Conservation (phyloP, 129 eudicot genomes). For the Flaveria bidentis region DNA sequence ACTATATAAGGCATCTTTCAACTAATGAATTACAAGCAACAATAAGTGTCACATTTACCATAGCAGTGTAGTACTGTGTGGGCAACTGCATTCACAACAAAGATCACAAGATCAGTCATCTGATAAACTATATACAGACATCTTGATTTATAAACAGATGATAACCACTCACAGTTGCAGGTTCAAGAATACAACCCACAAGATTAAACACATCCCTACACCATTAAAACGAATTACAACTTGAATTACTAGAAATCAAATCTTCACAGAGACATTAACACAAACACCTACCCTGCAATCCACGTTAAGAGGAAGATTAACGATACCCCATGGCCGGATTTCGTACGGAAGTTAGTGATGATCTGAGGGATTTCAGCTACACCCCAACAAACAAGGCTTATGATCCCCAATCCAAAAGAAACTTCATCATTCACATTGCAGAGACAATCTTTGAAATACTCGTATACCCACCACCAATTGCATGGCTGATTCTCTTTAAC, state of each 20-base stretch:
- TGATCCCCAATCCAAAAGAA: constrained; percentile 59
- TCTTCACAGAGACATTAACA: constrained; percentile 7
- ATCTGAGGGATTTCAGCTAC: constrained; percentile 78
- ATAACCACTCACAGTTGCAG: constrained; percentile 60
- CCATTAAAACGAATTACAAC: background rate
- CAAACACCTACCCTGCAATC: constrained; percentile 55
- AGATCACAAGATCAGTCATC: background rate
- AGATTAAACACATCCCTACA: constrained; percentile 77
- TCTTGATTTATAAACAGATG: background rate
- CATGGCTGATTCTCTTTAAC: constrained; percentile 42
- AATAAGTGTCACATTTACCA: constrained; percentile 36
- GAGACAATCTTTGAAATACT: constrained; percentile 55
- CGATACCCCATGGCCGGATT: constrained; percentile 65
- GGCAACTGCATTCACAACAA: constrained; percentile 61
- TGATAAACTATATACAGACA: background rate
- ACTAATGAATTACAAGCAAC: background rate
- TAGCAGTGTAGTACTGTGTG: constrained; percentile 74
- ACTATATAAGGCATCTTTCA: background rate
- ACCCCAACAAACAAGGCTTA: constrained; percentile 60
- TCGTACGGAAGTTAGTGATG: constrained; percentile 54
- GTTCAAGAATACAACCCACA: constrained; percentile 77
- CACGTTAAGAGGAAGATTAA: constrained; percentile 57
- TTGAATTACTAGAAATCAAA: background rate
- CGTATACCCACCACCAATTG: constrained; percentile 54
- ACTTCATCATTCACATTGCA: constrained; percentile 49